A percentile compares a stretch with the other conserved stretches of the same genome.
Evolutionary conservation across 176 grass and related monocot genomes (phyloP).

Genomic region (Zoysia japonica): DNA sequence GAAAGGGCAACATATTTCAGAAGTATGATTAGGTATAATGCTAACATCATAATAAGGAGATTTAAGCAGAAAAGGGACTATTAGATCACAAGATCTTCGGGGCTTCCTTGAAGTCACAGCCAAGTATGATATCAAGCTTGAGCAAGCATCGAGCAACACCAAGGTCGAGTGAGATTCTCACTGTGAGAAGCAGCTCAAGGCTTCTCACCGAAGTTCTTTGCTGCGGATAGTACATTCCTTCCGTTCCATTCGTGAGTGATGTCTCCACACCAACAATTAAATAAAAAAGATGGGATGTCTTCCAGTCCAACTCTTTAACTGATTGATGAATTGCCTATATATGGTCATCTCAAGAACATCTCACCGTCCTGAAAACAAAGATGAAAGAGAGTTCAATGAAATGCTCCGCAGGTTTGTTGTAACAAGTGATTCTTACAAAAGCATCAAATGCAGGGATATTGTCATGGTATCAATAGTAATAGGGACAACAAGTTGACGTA

Average conservation of each 20-base stretch:
- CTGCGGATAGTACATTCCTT: constrained; percentile 29
- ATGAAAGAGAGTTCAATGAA: constrained; percentile 16
- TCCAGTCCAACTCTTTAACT: neutral
- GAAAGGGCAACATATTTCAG: constrained; percentile 14
- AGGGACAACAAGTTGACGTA: neutral
- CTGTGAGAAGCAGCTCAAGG: neutral
- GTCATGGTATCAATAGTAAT: neutral
- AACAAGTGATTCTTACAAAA: neutral
- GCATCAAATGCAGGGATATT: neutral
- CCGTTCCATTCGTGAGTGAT: neutral
- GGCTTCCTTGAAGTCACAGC: neutral
- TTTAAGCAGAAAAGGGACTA: constrained; percentile 23
- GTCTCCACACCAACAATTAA: neutral
- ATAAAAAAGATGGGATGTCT: neutral
- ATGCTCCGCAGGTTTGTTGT: neutral
- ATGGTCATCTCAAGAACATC: neutral
- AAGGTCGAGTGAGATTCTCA: neutral
- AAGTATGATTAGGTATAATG: constrained; percentile 13
- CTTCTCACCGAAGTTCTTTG: constrained; percentile 6
- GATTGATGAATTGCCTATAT: no score
- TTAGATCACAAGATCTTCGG: neutral
- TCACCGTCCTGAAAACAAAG: constrained; percentile 33
- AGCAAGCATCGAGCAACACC: neutral
- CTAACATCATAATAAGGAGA: neutral
- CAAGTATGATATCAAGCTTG: neutral